Evolutionary conservation across 2,329 filamentous ascomycete genomes (phyloP).

Genomic region (Lecanicillium sp.): DNA sequence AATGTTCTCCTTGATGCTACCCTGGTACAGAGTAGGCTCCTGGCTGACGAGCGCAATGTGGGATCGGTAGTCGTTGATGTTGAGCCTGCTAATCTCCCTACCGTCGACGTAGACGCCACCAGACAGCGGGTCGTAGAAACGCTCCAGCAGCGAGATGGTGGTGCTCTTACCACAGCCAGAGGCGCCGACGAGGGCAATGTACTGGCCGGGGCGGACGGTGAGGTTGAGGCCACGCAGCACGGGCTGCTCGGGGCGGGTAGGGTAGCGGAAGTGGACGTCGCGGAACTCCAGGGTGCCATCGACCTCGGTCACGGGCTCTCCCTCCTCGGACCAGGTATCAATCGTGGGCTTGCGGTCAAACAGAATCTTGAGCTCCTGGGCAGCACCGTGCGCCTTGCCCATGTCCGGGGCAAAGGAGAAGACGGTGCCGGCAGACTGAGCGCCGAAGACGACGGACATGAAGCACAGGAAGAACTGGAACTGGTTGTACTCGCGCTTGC

Average conservation of each 20-base stretch:
- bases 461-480: slow-evolving; percentile 95
- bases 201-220: slow-evolving; percentile 68
- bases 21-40: slow-evolving; percentile 91
- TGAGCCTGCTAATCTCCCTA: slow-evolving; percentile 71
- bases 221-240: slow-evolving; percentile 81
- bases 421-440: slow-evolving; percentile 83
- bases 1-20: slow-evolving; percentile 86
- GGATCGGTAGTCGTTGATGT: slow-evolving; percentile 79
- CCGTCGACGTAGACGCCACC: slow-evolving; percentile 80
- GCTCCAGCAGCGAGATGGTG: slow-evolving; percentile 83
- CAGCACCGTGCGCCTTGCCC: slow-evolving; percentile 85
- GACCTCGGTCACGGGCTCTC: slow-evolving; percentile 54
- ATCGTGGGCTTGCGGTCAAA: slow-evolving; percentile 79
- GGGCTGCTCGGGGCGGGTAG: slow-evolving; percentile 84
- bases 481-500: slow-evolving; percentile 61
- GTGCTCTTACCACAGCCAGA: slow-evolving; percentile 94
- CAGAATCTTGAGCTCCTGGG: slow-evolving; percentile 70
- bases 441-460: slow-evolving; percentile 79
- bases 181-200: slow-evolving; percentile 85
- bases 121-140: slow-evolving; percentile 84
- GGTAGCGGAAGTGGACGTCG: slow-evolving; percentile 91
- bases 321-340: slow-evolving; percentile 71
- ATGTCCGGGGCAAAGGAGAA: slow-evolving; percentile 90
- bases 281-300: slow-evolving; percentile 83
- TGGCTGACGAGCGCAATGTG: slow-evolving; percentile 85